These are phyloP conservation scores for Fraxinus anomala DNA, from an alignment of 257 asterid genomes.

Conservation along the genomic window DNA sequence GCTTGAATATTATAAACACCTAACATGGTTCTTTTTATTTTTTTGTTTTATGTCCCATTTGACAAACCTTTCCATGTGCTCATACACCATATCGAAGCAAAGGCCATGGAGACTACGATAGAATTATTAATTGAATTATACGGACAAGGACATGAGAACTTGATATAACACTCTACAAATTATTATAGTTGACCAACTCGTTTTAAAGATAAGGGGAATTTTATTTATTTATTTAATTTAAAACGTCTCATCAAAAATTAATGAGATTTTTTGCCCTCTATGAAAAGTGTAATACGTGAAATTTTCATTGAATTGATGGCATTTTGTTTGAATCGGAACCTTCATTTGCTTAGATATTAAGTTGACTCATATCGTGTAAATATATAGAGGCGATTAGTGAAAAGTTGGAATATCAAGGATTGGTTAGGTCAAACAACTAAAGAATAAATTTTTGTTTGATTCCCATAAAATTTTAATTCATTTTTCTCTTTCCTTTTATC, in stretches of 20 bases:
- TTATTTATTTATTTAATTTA: too few relatives aligned
- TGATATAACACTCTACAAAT: background rate
- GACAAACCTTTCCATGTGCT: slow-evolving; percentile 42
- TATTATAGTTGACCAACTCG: background rate
- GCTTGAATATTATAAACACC: background rate
- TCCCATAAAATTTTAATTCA: too few relatives aligned
- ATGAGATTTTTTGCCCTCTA: background rate
- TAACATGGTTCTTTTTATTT: background rate
- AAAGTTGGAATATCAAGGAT: background rate
- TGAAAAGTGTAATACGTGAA: slow-evolving; percentile 76
- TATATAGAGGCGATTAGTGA: background rate
- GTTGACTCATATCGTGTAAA: background rate
- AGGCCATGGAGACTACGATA: slow-evolving; percentile 24
- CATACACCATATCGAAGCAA: slow-evolving; percentile 28
- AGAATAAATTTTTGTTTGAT: too few relatives aligned
- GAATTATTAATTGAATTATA: background rate
- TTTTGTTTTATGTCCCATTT: slow-evolving; percentile 13
- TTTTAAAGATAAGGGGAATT: too few relatives aligned
- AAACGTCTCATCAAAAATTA: too few relatives aligned
- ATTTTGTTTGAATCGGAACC: too few relatives aligned
- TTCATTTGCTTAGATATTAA: too few relatives aligned
- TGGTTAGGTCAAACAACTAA: too few relatives aligned
- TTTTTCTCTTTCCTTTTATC: too few relatives aligned
- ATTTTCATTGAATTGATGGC: slow-evolving; percentile 49
- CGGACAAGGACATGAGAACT: slow-evolving; percentile 1